Evolutionary conservation across 1,284 basidiomycete genomes (phyloP).

Genomic region (Pseudozyma sp.): DNA sequence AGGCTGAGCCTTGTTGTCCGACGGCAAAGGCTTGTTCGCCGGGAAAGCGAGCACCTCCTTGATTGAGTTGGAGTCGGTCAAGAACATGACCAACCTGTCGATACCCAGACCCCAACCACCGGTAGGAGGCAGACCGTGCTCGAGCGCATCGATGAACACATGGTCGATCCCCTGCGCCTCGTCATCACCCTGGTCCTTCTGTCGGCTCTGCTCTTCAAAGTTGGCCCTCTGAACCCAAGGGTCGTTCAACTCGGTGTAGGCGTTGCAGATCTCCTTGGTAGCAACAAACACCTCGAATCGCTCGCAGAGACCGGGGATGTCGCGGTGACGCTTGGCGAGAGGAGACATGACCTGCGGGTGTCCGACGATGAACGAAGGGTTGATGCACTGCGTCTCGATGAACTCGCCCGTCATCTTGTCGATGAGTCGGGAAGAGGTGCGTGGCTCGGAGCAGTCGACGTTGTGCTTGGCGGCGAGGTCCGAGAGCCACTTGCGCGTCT

Average conservation of each 20-base stretch:
- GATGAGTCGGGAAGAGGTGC: slow-evolving; percentile 92
- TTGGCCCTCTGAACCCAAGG: slow-evolving; percentile 84
- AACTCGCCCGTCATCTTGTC: slow-evolving; percentile 98
- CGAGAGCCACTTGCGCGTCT: slow-evolving; percentile 88
- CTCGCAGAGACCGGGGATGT: slow-evolving; percentile 83
- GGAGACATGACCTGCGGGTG: slow-evolving; percentile 99
- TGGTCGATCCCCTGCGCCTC: slow-evolving; percentile 94
- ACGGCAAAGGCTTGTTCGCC: slow-evolving; percentile 80
- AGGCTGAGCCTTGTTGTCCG: slow-evolving; percentile 40
- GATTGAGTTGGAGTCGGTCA: slow-evolving; percentile 74
- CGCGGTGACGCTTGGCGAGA: slow-evolving; percentile 75
- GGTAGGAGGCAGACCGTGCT: slow-evolving; percentile 96
- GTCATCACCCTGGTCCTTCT: slow-evolving; percentile 97
- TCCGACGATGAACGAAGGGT: slow-evolving; percentile 92
- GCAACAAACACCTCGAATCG: slow-evolving; percentile 99
- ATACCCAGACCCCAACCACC: slow-evolving; percentile 75
- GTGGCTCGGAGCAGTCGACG: slow-evolving; percentile 95
- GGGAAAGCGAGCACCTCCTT: slow-evolving; percentile 91
- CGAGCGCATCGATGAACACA: slow-evolving; percentile 76
- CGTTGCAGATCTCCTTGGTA: slow-evolving; percentile 85
- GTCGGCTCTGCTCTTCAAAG: slow-evolving; percentile 90
- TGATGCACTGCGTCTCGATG: slow-evolving; percentile 96
- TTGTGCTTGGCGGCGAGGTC: slow-evolving; percentile 85
- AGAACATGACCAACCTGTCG: slow-evolving; percentile 57
- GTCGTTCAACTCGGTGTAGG: slow-evolving; percentile 83